Percentiles rank a stretch among this genome's conserved stretches.
phyloP scores from a whole-genome alignment of 2,329 filamentous ascomycete genomes.

The Penicillium glabrum region DNA sequence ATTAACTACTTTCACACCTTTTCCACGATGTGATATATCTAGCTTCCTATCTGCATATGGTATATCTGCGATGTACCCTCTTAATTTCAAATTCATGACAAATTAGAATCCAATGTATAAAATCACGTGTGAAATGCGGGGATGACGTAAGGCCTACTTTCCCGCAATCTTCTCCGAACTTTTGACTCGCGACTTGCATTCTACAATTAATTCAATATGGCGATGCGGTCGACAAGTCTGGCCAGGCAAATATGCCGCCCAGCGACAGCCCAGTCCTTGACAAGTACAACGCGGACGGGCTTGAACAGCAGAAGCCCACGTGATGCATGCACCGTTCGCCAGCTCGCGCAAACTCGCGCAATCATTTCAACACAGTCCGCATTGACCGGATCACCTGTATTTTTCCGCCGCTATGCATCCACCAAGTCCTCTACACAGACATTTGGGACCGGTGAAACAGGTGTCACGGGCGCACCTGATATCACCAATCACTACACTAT shows the following conservation, averaged over 20 bases:
- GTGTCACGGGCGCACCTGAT: constrained; percentile 30
- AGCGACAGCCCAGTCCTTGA: background rate
- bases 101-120: background rate
- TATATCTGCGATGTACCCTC: background rate
- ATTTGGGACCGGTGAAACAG: background rate
- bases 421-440: constrained; percentile 12
- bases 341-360: constrained; percentile 3
- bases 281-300: constrained; percentile 3
- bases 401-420: constrained; percentile 19
- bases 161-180: background rate
- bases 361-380: background rate
- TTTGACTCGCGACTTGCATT: background rate
- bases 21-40: background rate
- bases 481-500: constrained; percentile 74
- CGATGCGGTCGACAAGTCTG: constrained; percentile 11
- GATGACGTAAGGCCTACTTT: constrained; percentile 23
- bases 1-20: background rate
- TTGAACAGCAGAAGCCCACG: constrained; percentile 6
- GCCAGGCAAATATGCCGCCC: constrained; percentile 8
- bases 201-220: constrained; percentile 10
- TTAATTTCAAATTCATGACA: background rate
- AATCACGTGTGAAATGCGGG: constrained; percentile 19
- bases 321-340: constrained; percentile 17
- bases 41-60: background rate
- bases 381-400: background rate